These are phyloP conservation scores for Mercurialis annua DNA, from an alignment of 345 rosid species.

Conservation along the genomic window DNA sequence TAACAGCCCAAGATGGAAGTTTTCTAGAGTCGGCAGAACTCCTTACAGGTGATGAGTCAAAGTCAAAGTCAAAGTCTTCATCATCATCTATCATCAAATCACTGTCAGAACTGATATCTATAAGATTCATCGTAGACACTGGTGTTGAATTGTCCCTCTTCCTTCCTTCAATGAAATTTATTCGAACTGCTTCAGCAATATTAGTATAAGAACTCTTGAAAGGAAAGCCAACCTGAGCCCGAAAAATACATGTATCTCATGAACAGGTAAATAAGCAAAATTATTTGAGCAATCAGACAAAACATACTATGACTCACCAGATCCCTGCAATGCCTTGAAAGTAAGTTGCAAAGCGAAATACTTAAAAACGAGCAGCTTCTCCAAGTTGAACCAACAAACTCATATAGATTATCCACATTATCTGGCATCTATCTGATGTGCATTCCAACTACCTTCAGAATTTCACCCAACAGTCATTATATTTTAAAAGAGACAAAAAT, in stretches of 20 bases:
- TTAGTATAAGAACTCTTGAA: slow-evolving; percentile 20
- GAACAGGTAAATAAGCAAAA: background rate
- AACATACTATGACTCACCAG: slow-evolving; percentile 20
- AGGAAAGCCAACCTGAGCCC: slow-evolving; percentile 31
- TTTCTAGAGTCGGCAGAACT: slow-evolving; percentile 35
- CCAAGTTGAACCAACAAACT: slow-evolving; percentile 26
- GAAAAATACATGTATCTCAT: slow-evolving; percentile 9
- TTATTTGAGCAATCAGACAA: background rate
- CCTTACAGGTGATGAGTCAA: slow-evolving; percentile 19
- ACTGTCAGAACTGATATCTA: slow-evolving; percentile 86
- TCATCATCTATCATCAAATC: slow-evolving; percentile 48
- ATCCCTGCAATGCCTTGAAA: slow-evolving; percentile 20
- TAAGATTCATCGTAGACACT: slow-evolving; percentile 42
- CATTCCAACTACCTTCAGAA: slow-evolving; percentile 14
- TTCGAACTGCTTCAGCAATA: slow-evolving; percentile 2
- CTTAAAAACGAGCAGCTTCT: slow-evolving; percentile 20
- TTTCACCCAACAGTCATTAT: background rate
- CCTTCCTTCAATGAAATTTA: slow-evolving; percentile 17
- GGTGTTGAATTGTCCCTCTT: slow-evolving; percentile 11
- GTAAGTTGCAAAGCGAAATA: slow-evolving; percentile 22
- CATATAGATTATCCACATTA: slow-evolving; percentile 15
- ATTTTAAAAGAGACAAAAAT: background rate
- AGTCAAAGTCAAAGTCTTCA: slow-evolving; percentile 15
- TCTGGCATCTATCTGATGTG: slow-evolving; percentile 16
- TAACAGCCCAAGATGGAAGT: slow-evolving; percentile 44